Conservation (phyloP, 352 stramenopile genomes). For the Pythium periplocum region DNA sequence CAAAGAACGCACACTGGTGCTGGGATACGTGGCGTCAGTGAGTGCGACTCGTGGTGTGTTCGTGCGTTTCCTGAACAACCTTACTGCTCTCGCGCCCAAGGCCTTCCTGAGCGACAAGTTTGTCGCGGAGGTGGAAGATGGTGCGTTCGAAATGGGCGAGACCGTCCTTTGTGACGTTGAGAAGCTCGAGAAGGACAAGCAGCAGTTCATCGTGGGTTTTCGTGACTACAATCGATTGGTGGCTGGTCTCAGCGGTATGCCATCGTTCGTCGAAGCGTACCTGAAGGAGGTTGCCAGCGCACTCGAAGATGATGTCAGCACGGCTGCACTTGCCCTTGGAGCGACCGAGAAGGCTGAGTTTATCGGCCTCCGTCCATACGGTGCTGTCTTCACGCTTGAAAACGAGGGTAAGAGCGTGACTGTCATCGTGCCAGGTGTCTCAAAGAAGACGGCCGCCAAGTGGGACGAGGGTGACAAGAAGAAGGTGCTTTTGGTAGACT, state of each 20-base stretch:
- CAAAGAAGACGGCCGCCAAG: slow-evolving; percentile 19
- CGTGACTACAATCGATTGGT: slow-evolving; percentile 24
- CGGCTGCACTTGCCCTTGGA: slow-evolving; percentile 38
- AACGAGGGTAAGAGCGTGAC: slow-evolving; percentile 59
- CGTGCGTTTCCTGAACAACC: slow-evolving; percentile 85
- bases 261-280: slow-evolving; percentile 51
- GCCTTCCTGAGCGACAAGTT: slow-evolving; percentile 75
- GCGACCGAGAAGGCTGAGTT: slow-evolving; percentile 82
- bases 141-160: slow-evolving; percentile 82
- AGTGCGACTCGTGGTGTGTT: slow-evolving; percentile 77
- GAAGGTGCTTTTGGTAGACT: slow-evolving; percentile 80
- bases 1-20: slow-evolving; percentile 47
- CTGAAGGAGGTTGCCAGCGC: slow-evolving; percentile 30
- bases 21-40: slow-evolving; percentile 80
- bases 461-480: slow-evolving; percentile 61
- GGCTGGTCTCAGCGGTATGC: slow-evolving; percentile 9
- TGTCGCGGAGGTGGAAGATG: slow-evolving; percentile 57
- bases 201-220: slow-evolving; percentile 81
- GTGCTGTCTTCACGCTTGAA: slow-evolving; percentile 76
- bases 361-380: slow-evolving; percentile 79
- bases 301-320: slow-evolving; percentile 6
- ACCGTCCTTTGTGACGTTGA: slow-evolving; percentile 78
- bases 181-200: slow-evolving; percentile 68
- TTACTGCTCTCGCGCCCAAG: slow-evolving; percentile 77
- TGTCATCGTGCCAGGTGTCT: slow-evolving; percentile 55